Base-by-base conservation (phyloP, 2,329 filamentous ascomycete species). In the Fusarium verrucosum region DNA sequence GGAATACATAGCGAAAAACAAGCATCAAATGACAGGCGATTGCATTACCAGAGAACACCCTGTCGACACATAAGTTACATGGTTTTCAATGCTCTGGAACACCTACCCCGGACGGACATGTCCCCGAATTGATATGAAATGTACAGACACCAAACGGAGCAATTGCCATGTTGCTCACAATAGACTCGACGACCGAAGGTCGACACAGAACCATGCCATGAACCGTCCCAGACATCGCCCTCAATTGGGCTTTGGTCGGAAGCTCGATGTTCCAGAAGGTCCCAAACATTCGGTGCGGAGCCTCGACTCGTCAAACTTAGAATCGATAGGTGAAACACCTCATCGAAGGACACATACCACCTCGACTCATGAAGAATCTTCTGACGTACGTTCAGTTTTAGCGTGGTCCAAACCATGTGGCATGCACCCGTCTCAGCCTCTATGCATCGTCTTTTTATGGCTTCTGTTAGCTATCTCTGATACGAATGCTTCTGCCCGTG, bases 241-340 rank as follows among this genome's bases (percentile, higher is more conserved):
- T 51, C 50, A 53, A 47, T 53, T 50, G 54, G 58, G 58, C 59
- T 36, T 67, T 58, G 53, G 42, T 59, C 65, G 58, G 54, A 63
- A 51, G 46, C 46, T 67, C 41, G 37, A 62, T 40, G 55, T 72
- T 72, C 70, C 70, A 72, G 70, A 72, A 72, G 60, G 58, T 59
- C 66, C 60, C 64, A 52, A 60, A 54, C 28, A 32, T 45, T 57
- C 44, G 49, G 56, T 55, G 55, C 38, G 50, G 50, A 62, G 32
- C 41, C 50, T 40, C 53, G 47, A 54, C 55, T 54, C 42, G 42
- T 50, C 57, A 65, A 68, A 62, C 62, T 46, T 40, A 41, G 56
- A 42, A 56, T 65, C 45, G 25, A 41, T 35, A 55, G 30, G 51
- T 72, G 68, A 72, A 72, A 72, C 70, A 63, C 63, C 69, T 66